Conservation (phyloP, 2,329 filamentous ascomycete species). For the Colletotrichum somersetense region DNA sequence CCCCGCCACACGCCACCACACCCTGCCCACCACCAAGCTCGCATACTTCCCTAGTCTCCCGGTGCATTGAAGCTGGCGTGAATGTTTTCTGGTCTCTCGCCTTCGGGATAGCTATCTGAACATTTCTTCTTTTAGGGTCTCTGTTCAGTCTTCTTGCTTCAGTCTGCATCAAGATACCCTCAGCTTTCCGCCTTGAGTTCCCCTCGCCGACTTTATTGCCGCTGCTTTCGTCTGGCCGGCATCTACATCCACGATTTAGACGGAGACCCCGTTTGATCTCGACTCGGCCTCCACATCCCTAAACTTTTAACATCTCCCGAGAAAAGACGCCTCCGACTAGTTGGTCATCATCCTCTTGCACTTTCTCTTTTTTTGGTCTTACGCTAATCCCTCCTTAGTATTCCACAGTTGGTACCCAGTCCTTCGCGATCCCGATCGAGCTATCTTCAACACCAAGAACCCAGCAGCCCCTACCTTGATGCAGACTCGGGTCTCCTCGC, state of each 20-base stretch:
- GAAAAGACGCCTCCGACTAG: background rate
- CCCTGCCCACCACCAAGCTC: slow-evolving; percentile 26
- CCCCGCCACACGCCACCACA: slow-evolving; percentile 28
- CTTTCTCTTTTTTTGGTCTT: background rate
- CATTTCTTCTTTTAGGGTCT: background rate
- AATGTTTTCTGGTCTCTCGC: slow-evolving; percentile 14
- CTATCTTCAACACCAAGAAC: background rate
- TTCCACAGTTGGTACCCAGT: background rate
- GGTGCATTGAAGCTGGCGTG: slow-evolving; percentile 35
- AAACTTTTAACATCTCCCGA: background rate
- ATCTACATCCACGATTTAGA: slow-evolving; percentile 1
- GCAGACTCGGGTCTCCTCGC: background rate
- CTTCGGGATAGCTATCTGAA: slow-evolving; percentile 18
- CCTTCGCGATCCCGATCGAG: background rate
- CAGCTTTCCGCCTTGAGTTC: background rate
- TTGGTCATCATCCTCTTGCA: background rate
- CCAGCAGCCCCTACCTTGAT: background rate
- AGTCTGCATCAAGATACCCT: slow-evolving; percentile 31
- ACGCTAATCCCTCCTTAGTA: background rate
- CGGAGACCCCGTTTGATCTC: slow-evolving; percentile 6
- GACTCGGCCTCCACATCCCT: background rate
- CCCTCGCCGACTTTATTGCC: background rate
- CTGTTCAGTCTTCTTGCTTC: slow-evolving; percentile 1
- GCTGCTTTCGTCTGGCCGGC: background rate
- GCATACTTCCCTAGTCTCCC: slow-evolving; percentile 24